A percentile compares a stretch with the other conserved stretches of the same genome.
These are phyloP conservation scores for Zancudomyces culisetae DNA, from an alignment of 371 early-diverging fungal species.

Conservation along the genomic window DNA sequence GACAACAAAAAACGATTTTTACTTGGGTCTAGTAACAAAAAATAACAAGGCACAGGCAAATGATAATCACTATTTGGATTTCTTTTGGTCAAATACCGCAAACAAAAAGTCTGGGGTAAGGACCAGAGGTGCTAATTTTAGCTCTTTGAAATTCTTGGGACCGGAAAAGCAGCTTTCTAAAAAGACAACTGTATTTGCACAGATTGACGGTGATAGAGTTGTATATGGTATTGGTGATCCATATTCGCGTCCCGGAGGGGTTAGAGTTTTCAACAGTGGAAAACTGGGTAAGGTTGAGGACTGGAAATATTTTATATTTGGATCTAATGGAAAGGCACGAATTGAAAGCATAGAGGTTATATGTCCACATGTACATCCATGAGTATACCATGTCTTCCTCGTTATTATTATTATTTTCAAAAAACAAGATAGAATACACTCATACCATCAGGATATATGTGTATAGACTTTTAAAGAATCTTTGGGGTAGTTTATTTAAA, in stretches of 20 bases:
- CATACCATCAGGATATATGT: no score
- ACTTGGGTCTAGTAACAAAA: neutral
- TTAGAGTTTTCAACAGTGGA: neutral
- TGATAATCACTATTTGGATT: neutral
- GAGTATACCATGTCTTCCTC: no score
- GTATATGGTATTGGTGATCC: neutral
- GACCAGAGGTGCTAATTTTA: neutral
- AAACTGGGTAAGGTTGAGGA: neutral
- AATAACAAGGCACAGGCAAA: neutral
- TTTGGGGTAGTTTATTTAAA: no score
- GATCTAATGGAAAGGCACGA: neutral
- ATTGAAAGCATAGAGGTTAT: neutral
- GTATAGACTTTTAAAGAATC: no score
- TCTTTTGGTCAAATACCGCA: neutral
- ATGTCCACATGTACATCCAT: no score
- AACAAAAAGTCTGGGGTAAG: neutral
- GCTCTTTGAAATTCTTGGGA: neutral
- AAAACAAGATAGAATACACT: no score
- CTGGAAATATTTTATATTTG: neutral
- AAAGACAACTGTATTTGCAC: neutral
- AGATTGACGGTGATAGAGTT: neutral
- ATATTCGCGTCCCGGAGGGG: neutral
- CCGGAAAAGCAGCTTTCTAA: neutral
- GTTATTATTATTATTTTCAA: no score
- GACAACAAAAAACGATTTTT: neutral